These are phyloP conservation scores for Pseudozyma thailandica DNA, from an alignment of 1,284 basidiomycete species.

Conservation along the genomic window DNA sequence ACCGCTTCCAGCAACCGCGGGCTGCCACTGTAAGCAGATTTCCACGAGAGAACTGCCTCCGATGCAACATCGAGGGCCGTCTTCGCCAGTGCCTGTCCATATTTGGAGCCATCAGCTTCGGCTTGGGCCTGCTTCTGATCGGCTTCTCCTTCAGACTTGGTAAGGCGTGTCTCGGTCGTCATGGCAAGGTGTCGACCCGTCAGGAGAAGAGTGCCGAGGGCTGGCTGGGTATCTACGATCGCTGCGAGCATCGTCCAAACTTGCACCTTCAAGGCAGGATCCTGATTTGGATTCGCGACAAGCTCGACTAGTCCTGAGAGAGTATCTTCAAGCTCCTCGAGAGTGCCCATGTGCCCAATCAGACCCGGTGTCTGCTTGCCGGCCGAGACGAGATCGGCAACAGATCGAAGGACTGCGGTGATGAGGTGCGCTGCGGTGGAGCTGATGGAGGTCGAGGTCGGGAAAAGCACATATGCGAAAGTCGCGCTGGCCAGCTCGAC, in stretches of 20 bases:
- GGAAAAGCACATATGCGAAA: conserved; percentile 47
- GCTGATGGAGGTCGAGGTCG: conserved; percentile 45
- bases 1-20: conserved; percentile 81
- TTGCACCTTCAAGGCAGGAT: conserved; percentile 76
- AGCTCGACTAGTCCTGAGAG: conserved; percentile 54
- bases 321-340: conserved; percentile 58
- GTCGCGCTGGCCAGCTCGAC: conserved; percentile 52
- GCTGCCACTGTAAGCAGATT: conserved; percentile 70
- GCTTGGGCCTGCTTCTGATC: conserved; percentile 34
- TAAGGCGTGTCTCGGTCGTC: conserved; percentile 43
- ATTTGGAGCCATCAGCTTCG: conserved; percentile 4
- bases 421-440: conserved; percentile 53
- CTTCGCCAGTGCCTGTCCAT: conserved; percentile 41
- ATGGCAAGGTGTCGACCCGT: conserved; percentile 75
- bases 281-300: conserved; percentile 72
- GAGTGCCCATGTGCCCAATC: conserved; percentile 64
- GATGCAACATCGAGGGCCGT: conserved; percentile 72
- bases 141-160: conserved; percentile 45
- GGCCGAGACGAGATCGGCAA: conserved; percentile 25
- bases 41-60: conserved; percentile 76
- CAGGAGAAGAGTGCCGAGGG: conserved; percentile 83
- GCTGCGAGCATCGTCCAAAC: conserved; percentile 86
- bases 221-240: conserved; percentile 86
- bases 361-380: conserved; percentile 39
- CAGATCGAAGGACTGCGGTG: conserved; percentile 50